A percentile compares a stretch with the other conserved stretches of the same genome.
Evolutionary conservation across 2,329 filamentous ascomycete genomes (phyloP).

Genomic region (Botrytis galanthina): DNA sequence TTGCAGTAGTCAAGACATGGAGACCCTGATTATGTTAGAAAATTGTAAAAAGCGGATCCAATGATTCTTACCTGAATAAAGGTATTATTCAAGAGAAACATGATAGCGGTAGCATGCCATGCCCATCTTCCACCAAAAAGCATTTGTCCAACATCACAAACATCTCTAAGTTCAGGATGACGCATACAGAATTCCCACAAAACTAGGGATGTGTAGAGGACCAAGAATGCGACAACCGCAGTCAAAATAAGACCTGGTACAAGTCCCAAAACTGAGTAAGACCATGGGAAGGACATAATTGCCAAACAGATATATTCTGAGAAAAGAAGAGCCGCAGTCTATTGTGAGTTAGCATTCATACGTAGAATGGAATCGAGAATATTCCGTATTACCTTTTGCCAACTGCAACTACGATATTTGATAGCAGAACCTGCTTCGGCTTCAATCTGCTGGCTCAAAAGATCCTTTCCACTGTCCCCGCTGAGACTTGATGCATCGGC

Average conservation of each 20-base stretch:
- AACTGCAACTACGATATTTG: conserved; percentile 89
- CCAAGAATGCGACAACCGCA: conserved; percentile 70
- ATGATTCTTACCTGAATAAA: conserved; percentile 67
- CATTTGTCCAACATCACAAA: conserved; percentile 94
- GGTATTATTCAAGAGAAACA: conserved; percentile 93
- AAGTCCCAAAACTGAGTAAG: conserved; percentile 81
- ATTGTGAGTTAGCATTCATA: not conserved
- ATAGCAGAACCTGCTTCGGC: conserved; percentile 76
- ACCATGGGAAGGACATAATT: conserved; percentile 96
- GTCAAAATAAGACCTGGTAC: conserved; percentile 86
- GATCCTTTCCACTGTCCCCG: conserved; percentile 33
- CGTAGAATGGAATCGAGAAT: not conserved
- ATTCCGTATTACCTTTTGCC: conserved; percentile 67
- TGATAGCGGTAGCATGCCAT: conserved; percentile 69
- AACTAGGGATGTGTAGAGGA: conserved; percentile 77
- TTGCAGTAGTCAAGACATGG: conserved; percentile 79
- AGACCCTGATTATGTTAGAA: conserved; percentile 52
- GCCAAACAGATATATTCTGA: conserved; percentile 91
- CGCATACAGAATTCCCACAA: conserved; percentile 81
- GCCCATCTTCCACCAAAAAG: conserved; percentile 83
- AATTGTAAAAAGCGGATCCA: not conserved
- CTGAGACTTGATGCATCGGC: conserved; percentile 25
- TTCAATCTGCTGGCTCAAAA: conserved; percentile 64
- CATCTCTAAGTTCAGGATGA: conserved; percentile 86
- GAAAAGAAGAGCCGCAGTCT: conserved; percentile 83